Conservation (phyloP, 257 asterid species). For the Solanum clarkiae region DNA sequence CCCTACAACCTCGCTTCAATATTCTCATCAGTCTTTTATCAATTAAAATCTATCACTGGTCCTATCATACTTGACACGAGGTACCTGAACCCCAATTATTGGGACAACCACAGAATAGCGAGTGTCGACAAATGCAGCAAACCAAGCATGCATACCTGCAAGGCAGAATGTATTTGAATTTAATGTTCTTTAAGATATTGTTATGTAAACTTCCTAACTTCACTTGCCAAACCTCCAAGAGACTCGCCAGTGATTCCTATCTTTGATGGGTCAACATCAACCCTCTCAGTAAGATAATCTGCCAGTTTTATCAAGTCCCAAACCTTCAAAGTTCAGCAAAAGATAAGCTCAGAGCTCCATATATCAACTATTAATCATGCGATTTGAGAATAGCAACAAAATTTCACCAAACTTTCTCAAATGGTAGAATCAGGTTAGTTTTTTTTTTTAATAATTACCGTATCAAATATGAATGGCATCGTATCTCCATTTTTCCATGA, state of each 20-base stretch:
- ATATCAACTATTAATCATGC: background rate
- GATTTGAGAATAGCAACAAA: background rate
- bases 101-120: constrained; percentile 85
- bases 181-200: background rate
- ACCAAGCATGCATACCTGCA: constrained; percentile 98
- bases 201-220: background rate
- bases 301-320: constrained; percentile 71
- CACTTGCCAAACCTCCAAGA: constrained; percentile 72
- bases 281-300: constrained; percentile 14
- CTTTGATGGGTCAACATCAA: constrained; percentile 60
- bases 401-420: background rate
- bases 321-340: constrained; percentile 23
- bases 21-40: background rate
- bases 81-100: constrained; percentile 86
- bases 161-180: background rate
- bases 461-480: constrained; percentile 88
- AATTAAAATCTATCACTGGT: background rate
- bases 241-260: constrained; percentile 97
- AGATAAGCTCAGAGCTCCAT: background rate
- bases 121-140: constrained; percentile 76
- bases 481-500: constrained; percentile 80
- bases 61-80: background rate
- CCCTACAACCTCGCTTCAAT: constrained; percentile 31
- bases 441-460: constrained; percentile 29
- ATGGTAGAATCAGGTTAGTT: background rate